Base-by-base conservation (phyloP, 2,329 filamentous ascomycete genomes). In the Aspergillus puulaauensis region DNA sequence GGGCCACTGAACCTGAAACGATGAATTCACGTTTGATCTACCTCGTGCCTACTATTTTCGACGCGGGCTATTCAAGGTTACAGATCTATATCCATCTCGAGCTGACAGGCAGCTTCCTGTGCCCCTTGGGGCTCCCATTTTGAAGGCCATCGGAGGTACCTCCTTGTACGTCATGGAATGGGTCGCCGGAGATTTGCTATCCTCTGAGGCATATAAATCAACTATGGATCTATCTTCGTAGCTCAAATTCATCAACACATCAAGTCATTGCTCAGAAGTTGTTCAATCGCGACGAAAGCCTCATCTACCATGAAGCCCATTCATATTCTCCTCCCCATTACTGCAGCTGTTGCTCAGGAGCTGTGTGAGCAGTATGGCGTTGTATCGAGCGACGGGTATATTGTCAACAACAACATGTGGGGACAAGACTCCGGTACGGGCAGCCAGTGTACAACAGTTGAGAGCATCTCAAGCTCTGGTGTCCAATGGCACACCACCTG, bases 331-430 rank as follows among this genome's bases (percentile, higher is more conserved):
- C 31, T 41, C 24, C 41, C 45, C 1, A 12, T 45, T 3, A 41
- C 24, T 11, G 40, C 40, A 6, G 52, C 43, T n/a, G 9, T 33
- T 15, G 52, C 52, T 8, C 52, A 54, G 43, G 41, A 54, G 31
- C 21, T 54, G 1, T 21, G 68, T 24, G 17, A 45, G 11, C 61
- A 71, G 48, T 79, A 67, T 52, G 73, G 62, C 23, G 66, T 64
- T 17, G 47, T 70, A 2, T 46, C 65, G 5, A 73, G 70, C 2
- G 73, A 70, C 31, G 66, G 63, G 12, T 81, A 79, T 66, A 78
- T 70, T 35, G 65, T 82, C 53, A 80, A 80, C 71, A 78, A 81
- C 69, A 79, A 81, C 68, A 73, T 79, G 50, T 82, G 79, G 79
- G 77, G 78, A 7, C 41, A 68, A 24, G 56, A 59, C 4, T 39